Conservation (phyloP, 331 rosid species). For the Arachis monticola region DNA sequence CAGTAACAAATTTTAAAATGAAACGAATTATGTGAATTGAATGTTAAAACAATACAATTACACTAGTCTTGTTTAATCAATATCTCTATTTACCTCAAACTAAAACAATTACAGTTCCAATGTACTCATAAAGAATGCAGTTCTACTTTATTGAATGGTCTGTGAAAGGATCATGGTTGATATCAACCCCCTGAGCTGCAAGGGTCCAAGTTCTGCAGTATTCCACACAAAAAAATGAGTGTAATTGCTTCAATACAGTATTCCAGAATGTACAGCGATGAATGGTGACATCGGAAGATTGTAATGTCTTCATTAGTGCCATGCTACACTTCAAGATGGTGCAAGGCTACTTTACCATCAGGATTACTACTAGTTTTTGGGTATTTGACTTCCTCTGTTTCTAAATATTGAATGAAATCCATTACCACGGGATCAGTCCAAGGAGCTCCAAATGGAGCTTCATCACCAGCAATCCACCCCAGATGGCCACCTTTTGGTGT, state of each 20-base stretch:
- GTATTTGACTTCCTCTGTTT: constrained; percentile 46
- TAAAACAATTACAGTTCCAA: background rate
- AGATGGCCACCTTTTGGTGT: constrained; percentile 95
- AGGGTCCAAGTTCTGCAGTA: constrained; percentile 4
- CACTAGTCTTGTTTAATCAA: background rate
- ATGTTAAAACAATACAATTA: constrained; percentile 23
- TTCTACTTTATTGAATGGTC: background rate
- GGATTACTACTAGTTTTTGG: constrained; percentile 26
- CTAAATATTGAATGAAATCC: constrained; percentile 78
- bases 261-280: background rate
- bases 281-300: constrained; percentile 3
- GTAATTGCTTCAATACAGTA: constrained; percentile 10
- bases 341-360: constrained; percentile 39
- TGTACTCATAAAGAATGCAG: background rate
- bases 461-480: constrained; percentile 95
- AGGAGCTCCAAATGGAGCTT: constrained; percentile 83
- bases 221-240: background rate
- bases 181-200: background rate
- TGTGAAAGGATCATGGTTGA: constrained; percentile 1
- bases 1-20: background rate
- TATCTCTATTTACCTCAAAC: constrained; percentile 2
- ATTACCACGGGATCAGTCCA: constrained; percentile 88
- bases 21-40: constrained; percentile 16
- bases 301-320: background rate
- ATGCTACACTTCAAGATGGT: constrained; percentile 52